Conservation (phyloP, 2,329 filamentous ascomycete species). For the Conoideocrella luteorostrata region DNA sequence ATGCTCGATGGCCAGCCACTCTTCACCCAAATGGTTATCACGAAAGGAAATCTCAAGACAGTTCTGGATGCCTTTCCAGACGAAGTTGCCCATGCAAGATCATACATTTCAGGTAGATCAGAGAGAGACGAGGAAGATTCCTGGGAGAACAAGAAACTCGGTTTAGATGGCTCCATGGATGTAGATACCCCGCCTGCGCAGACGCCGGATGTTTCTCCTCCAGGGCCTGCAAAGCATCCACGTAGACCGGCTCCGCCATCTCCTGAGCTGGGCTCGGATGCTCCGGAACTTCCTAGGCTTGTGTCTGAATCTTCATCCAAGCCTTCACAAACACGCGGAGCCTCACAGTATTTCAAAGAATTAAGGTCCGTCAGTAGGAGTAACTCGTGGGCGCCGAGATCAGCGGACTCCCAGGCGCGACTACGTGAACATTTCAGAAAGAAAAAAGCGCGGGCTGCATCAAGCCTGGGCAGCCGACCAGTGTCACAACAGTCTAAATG, state of each 20-base stretch:
- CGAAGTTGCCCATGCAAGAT: constrained; percentile 19
- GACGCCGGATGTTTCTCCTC: background rate
- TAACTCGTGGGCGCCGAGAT: constrained; percentile 7
- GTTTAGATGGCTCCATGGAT: constrained; percentile 3
- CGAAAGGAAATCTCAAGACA: constrained; percentile 25
- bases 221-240: background rate
- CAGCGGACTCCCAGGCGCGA: constrained; percentile 17
- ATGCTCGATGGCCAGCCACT: constrained; percentile 19
- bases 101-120: constrained; percentile 1
- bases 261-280: constrained; percentile 12
- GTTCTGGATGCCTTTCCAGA: constrained; percentile 28
- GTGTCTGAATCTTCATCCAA: constrained; percentile 12
- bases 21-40: constrained; percentile 28
- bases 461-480: constrained; percentile 8
- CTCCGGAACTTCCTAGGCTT: constrained; percentile 14
- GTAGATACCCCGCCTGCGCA: constrained; percentile 1
- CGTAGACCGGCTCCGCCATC: constrained; percentile 10
- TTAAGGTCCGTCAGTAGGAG: constrained; percentile 12
- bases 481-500: background rate
- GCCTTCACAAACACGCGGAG: constrained; percentile 9
- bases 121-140: background rate
- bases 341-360: constrained; percentile 18
- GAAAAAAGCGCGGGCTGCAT: constrained; percentile 11
- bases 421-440: constrained; percentile 22
- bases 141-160: background rate